Percentiles rank a stretch among this genome's conserved stretches.
Evolutionary conservation across 371 early-diverging fungal genomes (phyloP).

Genomic region (Rhizopus microsporus): DNA sequence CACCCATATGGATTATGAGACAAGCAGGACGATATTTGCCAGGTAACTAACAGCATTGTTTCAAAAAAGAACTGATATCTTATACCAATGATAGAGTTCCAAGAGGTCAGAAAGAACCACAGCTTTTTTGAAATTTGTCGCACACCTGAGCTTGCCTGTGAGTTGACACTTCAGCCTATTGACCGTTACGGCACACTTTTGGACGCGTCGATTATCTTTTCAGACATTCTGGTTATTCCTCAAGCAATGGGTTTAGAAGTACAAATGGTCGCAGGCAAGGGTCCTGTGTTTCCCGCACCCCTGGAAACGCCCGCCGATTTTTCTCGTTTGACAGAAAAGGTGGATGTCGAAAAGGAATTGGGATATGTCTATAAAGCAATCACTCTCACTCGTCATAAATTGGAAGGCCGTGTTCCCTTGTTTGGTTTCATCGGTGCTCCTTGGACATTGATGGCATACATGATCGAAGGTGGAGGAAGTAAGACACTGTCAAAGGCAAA

Average conservation of each 20-base stretch:
- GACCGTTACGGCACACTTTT: constrained; percentile 87
- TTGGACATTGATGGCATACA: constrained; percentile 98
- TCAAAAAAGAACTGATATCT: background rate
- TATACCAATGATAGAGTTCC: constrained; percentile 71
- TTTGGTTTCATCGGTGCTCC: constrained; percentile 97
- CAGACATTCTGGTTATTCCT: constrained; percentile 96
- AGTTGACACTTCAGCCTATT: constrained; percentile 96
- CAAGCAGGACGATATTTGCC: constrained; percentile 98
- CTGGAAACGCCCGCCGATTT: constrained; percentile 71
- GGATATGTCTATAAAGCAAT: constrained; percentile 96
- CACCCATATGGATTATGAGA: constrained; percentile 98
- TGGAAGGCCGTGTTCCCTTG: constrained; percentile 89
- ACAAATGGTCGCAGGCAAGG: constrained; percentile 90
- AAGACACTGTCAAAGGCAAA: constrained; percentile 90
- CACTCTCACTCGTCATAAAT: constrained; percentile 84
- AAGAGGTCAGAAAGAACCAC: constrained; percentile 78
- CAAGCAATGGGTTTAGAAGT: constrained; percentile 96
- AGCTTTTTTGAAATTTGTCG: constrained; percentile 96
- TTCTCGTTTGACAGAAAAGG: constrained; percentile 59
- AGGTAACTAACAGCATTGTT: constrained; percentile 49
- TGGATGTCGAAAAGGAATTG: constrained; percentile 75
- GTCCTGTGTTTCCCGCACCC: constrained; percentile 91
- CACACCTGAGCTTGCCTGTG: constrained; percentile 90
- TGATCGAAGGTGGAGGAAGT: constrained; percentile 98
- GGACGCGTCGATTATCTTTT: constrained; percentile 97